Conservation (phyloP, 345 rosid species). For the Acer yangbiense region DNA sequence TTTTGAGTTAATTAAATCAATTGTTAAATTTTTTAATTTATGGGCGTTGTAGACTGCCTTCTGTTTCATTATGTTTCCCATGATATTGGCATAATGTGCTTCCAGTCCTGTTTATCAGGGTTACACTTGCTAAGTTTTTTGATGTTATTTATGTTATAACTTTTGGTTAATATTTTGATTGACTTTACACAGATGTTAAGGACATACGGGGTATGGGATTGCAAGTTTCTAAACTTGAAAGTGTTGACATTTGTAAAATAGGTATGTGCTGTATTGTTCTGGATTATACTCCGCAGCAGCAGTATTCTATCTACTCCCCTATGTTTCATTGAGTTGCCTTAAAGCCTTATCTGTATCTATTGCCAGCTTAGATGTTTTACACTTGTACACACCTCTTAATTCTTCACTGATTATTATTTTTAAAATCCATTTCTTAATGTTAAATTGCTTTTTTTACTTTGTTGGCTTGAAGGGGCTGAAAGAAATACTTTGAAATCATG, state of each 20-base stretch:
- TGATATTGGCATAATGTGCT: not conserved
- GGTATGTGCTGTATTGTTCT: slow-evolving; percentile 38
- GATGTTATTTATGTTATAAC: not conserved
- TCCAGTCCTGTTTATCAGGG: not conserved
- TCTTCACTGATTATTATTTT: slow-evolving; percentile 5
- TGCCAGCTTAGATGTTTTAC: not conserved
- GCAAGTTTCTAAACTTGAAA: slow-evolving; percentile 93
- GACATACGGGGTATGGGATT: slow-evolving; percentile 94
- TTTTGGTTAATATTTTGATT: slow-evolving; percentile 7
- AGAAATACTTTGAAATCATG: slow-evolving; percentile 65
- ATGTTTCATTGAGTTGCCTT: not conserved
- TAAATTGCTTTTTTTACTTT: slow-evolving; percentile 9
- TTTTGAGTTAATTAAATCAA: not conserved
- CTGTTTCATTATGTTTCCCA: not conserved
- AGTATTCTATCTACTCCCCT: not conserved
- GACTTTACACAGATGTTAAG: slow-evolving; percentile 54
- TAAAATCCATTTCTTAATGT: slow-evolving; percentile 17
- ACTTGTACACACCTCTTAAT: not conserved
- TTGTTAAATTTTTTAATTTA: not conserved
- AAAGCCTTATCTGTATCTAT: not conserved
- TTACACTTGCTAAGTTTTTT: not conserved
- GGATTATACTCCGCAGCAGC: slow-evolving; percentile 14
- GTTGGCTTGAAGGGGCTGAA: slow-evolving; percentile 41
- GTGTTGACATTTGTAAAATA: slow-evolving; percentile 56
- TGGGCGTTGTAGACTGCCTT: not conserved